Conservation (phyloP, 225 moss, liverwort and hornwort genomes). For the Climacium dendroides region DNA sequence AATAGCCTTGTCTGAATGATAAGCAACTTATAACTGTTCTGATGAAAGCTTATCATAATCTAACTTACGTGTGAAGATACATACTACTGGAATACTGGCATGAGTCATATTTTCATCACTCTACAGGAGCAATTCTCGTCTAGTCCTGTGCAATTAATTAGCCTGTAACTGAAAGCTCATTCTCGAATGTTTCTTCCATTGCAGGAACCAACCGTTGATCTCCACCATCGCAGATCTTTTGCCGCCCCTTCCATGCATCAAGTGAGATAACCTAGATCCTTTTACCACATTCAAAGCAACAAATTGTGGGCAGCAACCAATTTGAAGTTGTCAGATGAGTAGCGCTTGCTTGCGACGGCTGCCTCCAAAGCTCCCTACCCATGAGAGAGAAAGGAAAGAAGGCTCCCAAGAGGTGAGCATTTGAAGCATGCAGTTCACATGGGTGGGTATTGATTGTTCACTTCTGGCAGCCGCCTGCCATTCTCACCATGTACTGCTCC, state of each 20-base stretch:
- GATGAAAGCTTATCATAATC: slow-evolving; percentile 2
- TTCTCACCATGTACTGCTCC: neutral
- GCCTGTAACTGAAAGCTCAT: neutral
- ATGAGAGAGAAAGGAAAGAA: neutral
- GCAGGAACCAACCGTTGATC: neutral
- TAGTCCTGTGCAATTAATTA: neutral
- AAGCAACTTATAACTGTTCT: neutral
- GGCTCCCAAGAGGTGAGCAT: neutral
- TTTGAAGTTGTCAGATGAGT: neutral
- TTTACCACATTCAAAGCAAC: too few species aligned
- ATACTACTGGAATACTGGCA: neutral
- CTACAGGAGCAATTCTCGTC: neutral
- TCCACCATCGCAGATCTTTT: neutral
- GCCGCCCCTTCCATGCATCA: neutral
- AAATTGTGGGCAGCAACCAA: neutral
- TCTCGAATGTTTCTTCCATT: neutral
- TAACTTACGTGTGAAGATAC: neutral
- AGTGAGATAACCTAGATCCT: neutral
- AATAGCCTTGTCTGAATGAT: neutral
- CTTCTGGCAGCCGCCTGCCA: neutral
- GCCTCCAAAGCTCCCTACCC: neutral
- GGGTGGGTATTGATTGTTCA: neutral
- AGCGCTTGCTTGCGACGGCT: neutral
- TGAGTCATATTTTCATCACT: neutral
- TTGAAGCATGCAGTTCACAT: neutral